These are phyloP conservation scores for Filosporella fistucella DNA, from an alignment of 495 filamentous ascomycete genomes.

Conservation along the genomic window DNA sequence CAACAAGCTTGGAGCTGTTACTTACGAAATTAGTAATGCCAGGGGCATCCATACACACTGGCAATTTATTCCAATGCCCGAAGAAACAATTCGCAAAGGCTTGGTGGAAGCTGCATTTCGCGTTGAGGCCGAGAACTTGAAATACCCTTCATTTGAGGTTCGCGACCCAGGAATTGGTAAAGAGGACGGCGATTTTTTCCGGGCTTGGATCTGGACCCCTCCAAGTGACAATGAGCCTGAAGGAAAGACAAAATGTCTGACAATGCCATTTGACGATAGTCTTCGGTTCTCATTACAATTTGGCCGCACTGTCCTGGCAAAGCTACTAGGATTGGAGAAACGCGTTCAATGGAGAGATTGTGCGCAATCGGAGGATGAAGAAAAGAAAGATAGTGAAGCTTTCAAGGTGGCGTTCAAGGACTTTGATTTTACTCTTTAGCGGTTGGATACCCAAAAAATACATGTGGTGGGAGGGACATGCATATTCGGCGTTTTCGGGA, in stretches of 20 bases:
- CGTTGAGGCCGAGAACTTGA: conserved; percentile 73
- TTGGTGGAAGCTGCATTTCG: conserved; percentile 81
- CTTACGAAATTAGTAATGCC: conserved; percentile 81
- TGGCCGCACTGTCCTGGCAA: conserved; percentile 77
- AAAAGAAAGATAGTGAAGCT: conserved; percentile 68
- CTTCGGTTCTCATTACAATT: conserved; percentile 57
- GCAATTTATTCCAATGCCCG: conserved; percentile 84
- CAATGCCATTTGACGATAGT: conserved; percentile 40
- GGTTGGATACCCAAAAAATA: conserved; percentile 15
- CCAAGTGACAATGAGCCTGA: conserved; percentile 32
- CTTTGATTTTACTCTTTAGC: conserved; percentile 66
- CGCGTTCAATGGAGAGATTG: conserved; percentile 79
- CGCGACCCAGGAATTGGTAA: conserved; percentile 27
- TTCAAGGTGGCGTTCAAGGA: conserved; percentile 83
- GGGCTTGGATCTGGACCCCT: conserved; percentile 71
- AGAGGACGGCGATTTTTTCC: conserved; percentile 72
- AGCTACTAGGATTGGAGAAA: conserved; percentile 71
- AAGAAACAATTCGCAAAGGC: conserved; percentile 55
- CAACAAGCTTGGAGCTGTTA: conserved; percentile 69
- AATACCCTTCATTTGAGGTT: conserved; percentile 54
- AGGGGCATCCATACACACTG: conserved; percentile 84
- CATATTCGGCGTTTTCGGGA: too few species aligned
- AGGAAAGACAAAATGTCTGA: conserved; percentile 39
- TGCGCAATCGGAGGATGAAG: conserved; percentile 69
- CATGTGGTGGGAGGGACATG: too few species aligned